These are phyloP conservation scores for Skeletonema menzelii DNA, from an alignment of 108 stramenopile species.

Conservation along the genomic window DNA sequence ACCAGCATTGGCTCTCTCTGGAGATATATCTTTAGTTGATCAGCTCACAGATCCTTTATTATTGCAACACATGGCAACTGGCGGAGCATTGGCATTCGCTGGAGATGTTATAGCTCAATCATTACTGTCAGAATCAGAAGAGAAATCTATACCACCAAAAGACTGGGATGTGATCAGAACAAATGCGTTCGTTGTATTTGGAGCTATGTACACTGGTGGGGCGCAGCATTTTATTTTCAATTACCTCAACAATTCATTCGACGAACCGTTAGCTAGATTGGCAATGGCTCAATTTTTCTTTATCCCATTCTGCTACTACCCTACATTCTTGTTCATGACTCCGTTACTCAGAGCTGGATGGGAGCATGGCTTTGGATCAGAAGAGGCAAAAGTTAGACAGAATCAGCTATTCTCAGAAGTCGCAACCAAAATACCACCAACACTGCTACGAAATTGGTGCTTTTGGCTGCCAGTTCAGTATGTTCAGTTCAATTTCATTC, in stretches of 20 bases:
- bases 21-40: background rate
- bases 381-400: slow-evolving; percentile 1
- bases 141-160: slow-evolving; percentile 3
- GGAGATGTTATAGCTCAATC: slow-evolving; percentile 9
- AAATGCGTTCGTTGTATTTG: slow-evolving; percentile 16
- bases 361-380: slow-evolving; percentile 6
- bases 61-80: slow-evolving; percentile 8
- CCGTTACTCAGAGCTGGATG: slow-evolving; percentile 6
- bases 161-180: slow-evolving; percentile 7
- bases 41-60: slow-evolving; percentile 6
- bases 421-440: background rate
- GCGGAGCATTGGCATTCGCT: slow-evolving; percentile 1
- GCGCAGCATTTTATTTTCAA: slow-evolving; percentile 11
- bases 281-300: slow-evolving; percentile 12
- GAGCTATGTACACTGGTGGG: slow-evolving; percentile 11
- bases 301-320: slow-evolving; percentile 20
- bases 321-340: slow-evolving; percentile 14
- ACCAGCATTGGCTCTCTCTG: background rate
- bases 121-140: background rate
- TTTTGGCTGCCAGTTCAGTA: slow-evolving; percentile 17
- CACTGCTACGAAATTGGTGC: slow-evolving; percentile 6
- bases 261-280: background rate
- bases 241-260: slow-evolving; percentile 6
- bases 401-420: slow-evolving; percentile 2
- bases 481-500: slow-evolving; percentile 14